Evolutionary conservation across 2,329 filamentous ascomycete genomes (phyloP).

Genomic region (Clonostachys rosea): DNA sequence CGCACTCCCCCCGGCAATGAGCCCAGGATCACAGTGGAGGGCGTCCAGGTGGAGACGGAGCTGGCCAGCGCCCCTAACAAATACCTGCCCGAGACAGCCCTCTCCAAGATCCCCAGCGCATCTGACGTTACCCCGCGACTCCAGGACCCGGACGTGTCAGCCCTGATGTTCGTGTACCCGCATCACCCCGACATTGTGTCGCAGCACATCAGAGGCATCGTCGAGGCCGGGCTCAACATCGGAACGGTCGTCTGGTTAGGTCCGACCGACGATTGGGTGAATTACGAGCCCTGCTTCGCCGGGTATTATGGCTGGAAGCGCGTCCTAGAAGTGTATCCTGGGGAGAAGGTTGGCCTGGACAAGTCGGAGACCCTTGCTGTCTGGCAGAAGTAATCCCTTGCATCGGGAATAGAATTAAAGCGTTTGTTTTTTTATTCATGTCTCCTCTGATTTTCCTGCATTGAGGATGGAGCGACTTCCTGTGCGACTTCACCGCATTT

Average conservation of each 20-base stretch:
- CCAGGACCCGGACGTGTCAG: slow-evolving; percentile 9
- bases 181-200: slow-evolving; percentile 18
- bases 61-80: slow-evolving; percentile 8
- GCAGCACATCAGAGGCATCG: slow-evolving; percentile 12
- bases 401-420: too few relatives aligned
- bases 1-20: neutral
- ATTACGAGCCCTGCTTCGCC: slow-evolving; percentile 11
- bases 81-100: slow-evolving; percentile 16
- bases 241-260: slow-evolving; percentile 14
- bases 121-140: slow-evolving; percentile 19
- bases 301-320: too few relatives aligned
- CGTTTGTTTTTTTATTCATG: too few relatives aligned
- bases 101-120: slow-evolving; percentile 20
- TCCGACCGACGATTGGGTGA: slow-evolving; percentile 15
- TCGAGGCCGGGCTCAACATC: slow-evolving; percentile 3
- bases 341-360: too few relatives aligned
- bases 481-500: too few relatives aligned
- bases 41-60: slow-evolving; percentile 16
- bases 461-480: too few relatives aligned
- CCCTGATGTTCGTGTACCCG: slow-evolving; percentile 25
- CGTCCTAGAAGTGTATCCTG: too few relatives aligned
- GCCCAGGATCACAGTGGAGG: slow-evolving; percentile 10
- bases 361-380: too few relatives aligned
- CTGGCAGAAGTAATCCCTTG: too few relatives aligned
- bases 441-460: too few relatives aligned